A percentile compares a stretch with the other conserved stretches of the same genome.
Evolutionary conservation across 345 rosid species (phyloP).

Genomic region (Alliaria petiolata): DNA sequence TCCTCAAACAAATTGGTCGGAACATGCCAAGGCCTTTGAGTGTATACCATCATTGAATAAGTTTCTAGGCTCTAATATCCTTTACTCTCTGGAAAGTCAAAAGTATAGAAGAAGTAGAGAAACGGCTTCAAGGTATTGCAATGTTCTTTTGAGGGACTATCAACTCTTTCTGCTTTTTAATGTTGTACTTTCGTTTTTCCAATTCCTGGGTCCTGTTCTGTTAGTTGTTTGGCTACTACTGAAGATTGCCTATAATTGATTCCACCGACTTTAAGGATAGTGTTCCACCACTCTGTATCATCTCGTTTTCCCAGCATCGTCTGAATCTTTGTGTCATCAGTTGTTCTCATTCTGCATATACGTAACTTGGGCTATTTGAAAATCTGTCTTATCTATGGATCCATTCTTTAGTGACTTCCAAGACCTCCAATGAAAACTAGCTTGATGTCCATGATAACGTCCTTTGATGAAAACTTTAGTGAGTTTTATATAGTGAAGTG

Average conservation of each 20-base stretch:
- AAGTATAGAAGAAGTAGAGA: conserved; percentile 39
- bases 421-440: not conserved
- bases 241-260: not conserved
- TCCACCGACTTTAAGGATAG: not conserved
- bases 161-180: not conserved
- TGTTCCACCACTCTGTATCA: not conserved
- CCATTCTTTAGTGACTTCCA: not conserved
- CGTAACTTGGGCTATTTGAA: not conserved
- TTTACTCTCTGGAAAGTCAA: conserved; percentile 59
- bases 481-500: not conserved
- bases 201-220: not conserved
- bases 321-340: conserved; percentile 7
- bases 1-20: conserved; percentile 64
- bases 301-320: conserved; percentile 1
- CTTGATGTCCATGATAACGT: not conserved
- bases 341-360: not conserved
- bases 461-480: not conserved
- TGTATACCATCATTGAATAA: conserved; percentile 39
- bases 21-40: conserved; percentile 48
- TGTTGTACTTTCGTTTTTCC: not conserved
- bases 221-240: conserved; percentile 9
- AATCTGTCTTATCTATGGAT: not conserved
- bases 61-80: conserved; percentile 50
- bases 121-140: conserved; percentile 39
- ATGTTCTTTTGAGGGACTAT: not conserved